Evolutionary conservation across 2,329 filamentous ascomycete species (phyloP).

Genomic region (Sporothrix variecibatus): DNA sequence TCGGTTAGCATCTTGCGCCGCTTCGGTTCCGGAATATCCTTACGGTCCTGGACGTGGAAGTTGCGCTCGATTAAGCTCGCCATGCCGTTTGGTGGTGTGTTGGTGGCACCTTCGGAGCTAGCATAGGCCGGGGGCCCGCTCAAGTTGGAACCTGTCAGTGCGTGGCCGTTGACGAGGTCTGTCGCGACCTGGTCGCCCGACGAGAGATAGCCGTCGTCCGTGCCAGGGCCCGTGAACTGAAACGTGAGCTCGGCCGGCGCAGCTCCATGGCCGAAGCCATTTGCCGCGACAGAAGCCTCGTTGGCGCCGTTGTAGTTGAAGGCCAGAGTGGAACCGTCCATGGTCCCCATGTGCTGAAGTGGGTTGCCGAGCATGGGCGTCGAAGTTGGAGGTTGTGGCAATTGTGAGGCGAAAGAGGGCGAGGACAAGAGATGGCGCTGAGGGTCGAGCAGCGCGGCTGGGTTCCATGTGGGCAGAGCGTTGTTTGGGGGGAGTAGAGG

Average conservation of each 20-base stretch:
- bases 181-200: conserved; percentile 34
- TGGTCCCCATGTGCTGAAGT: neutral
- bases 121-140: conserved; percentile 9
- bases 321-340: neutral
- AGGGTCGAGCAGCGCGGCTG: conserved; percentile 36
- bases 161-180: conserved; percentile 6
- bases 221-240: conserved; percentile 25
- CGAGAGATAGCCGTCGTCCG: conserved; percentile 35
- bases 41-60: conserved; percentile 71
- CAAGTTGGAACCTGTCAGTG: conserved; percentile 12
- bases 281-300: neutral
- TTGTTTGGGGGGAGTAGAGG: neutral
- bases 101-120: neutral
- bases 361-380: conserved; percentile 6
- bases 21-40: conserved; percentile 61
- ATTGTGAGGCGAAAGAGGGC: neutral
- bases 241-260: conserved; percentile 20
- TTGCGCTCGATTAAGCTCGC: conserved; percentile 71
- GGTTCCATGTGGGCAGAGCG: conserved; percentile 44
- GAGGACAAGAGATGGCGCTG: conserved; percentile 9
- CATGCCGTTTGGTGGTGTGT: conserved; percentile 41
- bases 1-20: conserved; percentile 55
- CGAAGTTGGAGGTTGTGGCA: neutral
- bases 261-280: neutral
- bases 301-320: conserved; percentile 15